Conservation (phyloP, 306 rosid species). For the Bauhinia variegata region DNA sequence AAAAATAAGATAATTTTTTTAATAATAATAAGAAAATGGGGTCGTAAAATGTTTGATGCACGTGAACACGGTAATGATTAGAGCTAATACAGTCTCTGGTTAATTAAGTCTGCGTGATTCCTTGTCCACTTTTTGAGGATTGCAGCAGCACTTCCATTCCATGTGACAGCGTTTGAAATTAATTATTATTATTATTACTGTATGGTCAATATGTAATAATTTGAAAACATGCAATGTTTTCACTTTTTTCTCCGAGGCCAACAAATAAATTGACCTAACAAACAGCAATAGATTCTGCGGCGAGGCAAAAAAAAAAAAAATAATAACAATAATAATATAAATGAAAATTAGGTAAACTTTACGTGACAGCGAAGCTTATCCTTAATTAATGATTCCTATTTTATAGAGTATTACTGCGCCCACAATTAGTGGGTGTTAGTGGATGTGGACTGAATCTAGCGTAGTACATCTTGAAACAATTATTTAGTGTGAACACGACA, state of each 20-base stretch:
- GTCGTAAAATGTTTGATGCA: neutral
- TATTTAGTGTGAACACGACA: no score
- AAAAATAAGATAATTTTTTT: no score
- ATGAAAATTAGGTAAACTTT: neutral
- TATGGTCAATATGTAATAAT: conserved; percentile 2
- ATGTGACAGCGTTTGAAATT: no score
- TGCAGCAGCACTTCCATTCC: no score
- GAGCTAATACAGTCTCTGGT: conserved; percentile 12
- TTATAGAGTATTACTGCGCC: neutral
- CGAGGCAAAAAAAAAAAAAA: neutral
- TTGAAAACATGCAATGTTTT: neutral
- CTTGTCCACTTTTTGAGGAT: neutral
- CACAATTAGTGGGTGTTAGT: no score
- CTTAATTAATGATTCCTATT: neutral
- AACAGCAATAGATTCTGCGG: neutral
- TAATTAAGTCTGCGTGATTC: conserved; percentile 10
- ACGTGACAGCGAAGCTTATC: conserved; percentile 8
- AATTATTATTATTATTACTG: no score
- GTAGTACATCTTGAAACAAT: no score
- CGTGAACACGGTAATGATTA: conserved; percentile 33
- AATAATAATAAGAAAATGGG: neutral
- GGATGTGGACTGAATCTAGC: no score
- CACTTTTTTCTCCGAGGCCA: neutral
- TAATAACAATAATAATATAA: no score
- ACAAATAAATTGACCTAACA: neutral